phyloP scores from a whole-genome alignment of 2,329 filamentous ascomycete genomes.

The Orbilia javanica region DNA sequence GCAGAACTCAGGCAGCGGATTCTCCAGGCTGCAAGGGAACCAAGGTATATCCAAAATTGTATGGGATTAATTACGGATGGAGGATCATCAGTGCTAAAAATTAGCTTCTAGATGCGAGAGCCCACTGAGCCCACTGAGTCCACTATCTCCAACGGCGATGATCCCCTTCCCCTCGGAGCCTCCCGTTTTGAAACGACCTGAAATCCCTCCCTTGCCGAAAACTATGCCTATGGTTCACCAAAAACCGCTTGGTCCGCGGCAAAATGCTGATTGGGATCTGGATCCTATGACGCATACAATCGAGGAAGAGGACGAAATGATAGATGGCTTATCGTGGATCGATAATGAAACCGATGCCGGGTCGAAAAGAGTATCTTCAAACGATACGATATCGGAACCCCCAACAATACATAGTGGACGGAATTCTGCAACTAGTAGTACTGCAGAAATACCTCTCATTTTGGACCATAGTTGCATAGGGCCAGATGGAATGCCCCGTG shows the following conservation, averaged over 20 bases:
- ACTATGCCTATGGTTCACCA: conserved; percentile 43
- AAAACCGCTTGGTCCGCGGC: conserved; percentile 56
- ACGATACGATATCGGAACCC: conserved; percentile 58
- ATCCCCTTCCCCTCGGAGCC: conserved; percentile 35
- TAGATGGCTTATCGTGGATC: conserved; percentile 54
- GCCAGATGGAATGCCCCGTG: conserved; percentile 52
- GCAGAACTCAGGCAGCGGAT: conserved; percentile 55
- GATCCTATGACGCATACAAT: conserved; percentile 53
- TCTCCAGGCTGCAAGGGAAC: conserved; percentile 54
- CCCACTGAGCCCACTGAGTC: conserved; percentile 21
- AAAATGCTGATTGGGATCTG: conserved; percentile 58
- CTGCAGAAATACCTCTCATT: conserved; percentile 55
- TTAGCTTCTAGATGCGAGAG: conserved; percentile 51
- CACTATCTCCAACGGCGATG: conserved; percentile 48
- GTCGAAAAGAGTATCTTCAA: conserved; percentile 56
- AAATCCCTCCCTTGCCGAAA: conserved; percentile 55
- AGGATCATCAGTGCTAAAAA: conserved; percentile 29
- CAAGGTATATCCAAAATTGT: conserved; percentile 42
- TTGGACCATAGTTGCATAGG: conserved; percentile 47
- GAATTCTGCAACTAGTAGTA: conserved; percentile 54
- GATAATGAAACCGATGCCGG: conserved; percentile 55
- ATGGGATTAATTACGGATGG: conserved; percentile 19
- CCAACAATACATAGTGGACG: conserved; percentile 53
- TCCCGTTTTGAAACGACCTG: conserved; percentile 51
- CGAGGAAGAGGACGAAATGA: conserved; percentile 54